Conservation (phyloP, 345 rosid species). For the Heritiera fomes region DNA sequence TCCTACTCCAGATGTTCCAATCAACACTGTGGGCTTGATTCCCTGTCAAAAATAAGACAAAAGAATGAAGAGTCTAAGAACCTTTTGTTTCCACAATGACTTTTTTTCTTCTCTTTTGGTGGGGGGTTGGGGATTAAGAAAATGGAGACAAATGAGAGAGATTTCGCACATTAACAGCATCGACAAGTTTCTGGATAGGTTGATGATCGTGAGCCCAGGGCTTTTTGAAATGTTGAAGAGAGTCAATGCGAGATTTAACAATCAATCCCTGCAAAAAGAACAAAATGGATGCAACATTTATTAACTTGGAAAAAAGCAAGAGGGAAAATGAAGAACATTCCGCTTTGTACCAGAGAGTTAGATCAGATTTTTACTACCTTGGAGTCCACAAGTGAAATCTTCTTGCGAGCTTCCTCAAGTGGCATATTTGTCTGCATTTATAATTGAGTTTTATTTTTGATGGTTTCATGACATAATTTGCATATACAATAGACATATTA, state of each 20-base stretch:
- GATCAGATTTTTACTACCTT: slow-evolving; percentile 51
- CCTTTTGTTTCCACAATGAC: background rate
- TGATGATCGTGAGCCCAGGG: slow-evolving; percentile 97
- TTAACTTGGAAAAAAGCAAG: background rate
- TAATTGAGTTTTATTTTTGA: slow-evolving; percentile 5
- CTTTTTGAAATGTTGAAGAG: slow-evolving; percentile 92
- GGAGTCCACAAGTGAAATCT: slow-evolving; percentile 91
- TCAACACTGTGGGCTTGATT: slow-evolving; percentile 86
- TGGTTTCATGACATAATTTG: background rate
- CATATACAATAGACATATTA: background rate
- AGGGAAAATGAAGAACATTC: background rate
- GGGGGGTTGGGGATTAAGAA: background rate
- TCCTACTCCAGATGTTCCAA: slow-evolving; percentile 95
- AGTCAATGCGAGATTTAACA: slow-evolving; percentile 75
- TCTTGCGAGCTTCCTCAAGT: slow-evolving; percentile 79
- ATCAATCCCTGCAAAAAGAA: slow-evolving; percentile 71
- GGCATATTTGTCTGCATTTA: slow-evolving; percentile 71
- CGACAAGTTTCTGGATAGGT: slow-evolving; percentile 66
- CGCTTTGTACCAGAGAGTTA: slow-evolving; percentile 12
- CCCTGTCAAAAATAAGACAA: slow-evolving; percentile 41
- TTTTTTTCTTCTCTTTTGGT: background rate
- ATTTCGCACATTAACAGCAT: slow-evolving; percentile 63
- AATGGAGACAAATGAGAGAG: slow-evolving; percentile 15
- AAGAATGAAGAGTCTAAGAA: slow-evolving; percentile 17
- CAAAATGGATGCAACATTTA: slow-evolving; percentile 18